These are phyloP conservation scores for Trifolium fragiferum DNA, from an alignment of 306 rosid species.

Conservation along the genomic window DNA sequence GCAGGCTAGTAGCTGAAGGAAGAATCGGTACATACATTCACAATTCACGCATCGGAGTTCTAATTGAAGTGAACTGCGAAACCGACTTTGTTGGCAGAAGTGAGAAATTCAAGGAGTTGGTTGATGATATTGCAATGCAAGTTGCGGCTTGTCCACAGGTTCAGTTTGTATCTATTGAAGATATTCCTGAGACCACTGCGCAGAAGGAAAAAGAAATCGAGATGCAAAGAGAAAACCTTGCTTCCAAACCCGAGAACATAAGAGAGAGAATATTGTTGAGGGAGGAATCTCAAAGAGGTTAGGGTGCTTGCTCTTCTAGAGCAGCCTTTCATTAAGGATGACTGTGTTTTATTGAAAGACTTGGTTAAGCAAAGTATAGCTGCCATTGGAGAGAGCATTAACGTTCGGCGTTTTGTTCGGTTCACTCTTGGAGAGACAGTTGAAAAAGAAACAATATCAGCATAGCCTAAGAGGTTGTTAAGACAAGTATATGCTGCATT, in stretches of 20 bases:
- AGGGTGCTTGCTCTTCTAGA: constrained; percentile 93
- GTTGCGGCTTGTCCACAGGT: constrained; percentile 88
- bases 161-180: constrained; percentile 79
- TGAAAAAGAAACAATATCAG: constrained; percentile 48
- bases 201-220: constrained; percentile 79
- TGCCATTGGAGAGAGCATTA: constrained; percentile 95
- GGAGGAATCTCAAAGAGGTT: constrained; percentile 96
- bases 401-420: constrained; percentile 81
- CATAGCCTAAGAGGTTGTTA: constrained; percentile 35
- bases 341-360: constrained; percentile 80
- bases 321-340: constrained; percentile 93
- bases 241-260: constrained; percentile 86
- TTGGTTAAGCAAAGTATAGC: constrained; percentile 97
- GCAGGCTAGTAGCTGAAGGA: constrained; percentile 95
- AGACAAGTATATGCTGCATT: neutral
- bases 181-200: constrained; percentile 66
- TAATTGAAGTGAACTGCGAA: constrained; percentile 93
- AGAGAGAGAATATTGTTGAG: constrained; percentile 91
- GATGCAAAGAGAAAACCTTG: constrained; percentile 91
- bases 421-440: constrained; percentile 84
- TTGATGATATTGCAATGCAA: constrained; percentile 96
- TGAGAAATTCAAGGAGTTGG: constrained; percentile 86
- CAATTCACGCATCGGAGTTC: constrained; percentile 91
- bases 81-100: constrained; percentile 95
- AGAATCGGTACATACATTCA: constrained; percentile 95